Evolutionary conservation across 2,329 filamentous ascomycete species (phyloP).

Genomic region (Pyrenochaeta sp.): DNA sequence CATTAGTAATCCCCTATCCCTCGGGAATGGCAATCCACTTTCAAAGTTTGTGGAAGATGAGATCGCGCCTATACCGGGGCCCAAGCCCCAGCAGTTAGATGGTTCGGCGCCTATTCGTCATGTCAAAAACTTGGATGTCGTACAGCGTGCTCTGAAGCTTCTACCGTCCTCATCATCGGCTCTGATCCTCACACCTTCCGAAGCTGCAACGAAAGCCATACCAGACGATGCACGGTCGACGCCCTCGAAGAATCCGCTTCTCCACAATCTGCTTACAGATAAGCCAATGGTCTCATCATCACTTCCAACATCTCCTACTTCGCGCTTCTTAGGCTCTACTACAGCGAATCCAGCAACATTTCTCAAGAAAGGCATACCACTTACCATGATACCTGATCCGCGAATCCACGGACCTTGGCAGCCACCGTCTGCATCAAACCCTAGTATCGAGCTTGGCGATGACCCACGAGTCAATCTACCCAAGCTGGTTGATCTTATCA

Average conservation of each 20-base stretch:
- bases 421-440: slow-evolving; percentile 66
- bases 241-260: slow-evolving; percentile 80
- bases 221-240: slow-evolving; percentile 61
- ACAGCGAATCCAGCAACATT: slow-evolving; percentile 73
- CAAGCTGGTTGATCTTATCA: slow-evolving; percentile 84
- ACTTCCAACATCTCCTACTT: slow-evolving; percentile 66
- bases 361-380: slow-evolving; percentile 87
- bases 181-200: slow-evolving; percentile 84
- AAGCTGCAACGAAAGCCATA: slow-evolving; percentile 70
- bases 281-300: slow-evolving; percentile 94
- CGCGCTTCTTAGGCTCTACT: slow-evolving; percentile 37
- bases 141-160: slow-evolving; percentile 74
- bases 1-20: slow-evolving; percentile 13
- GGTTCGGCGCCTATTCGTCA: slow-evolving; percentile 52
- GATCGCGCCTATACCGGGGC: slow-evolving; percentile 25
- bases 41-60: slow-evolving; percentile 53
- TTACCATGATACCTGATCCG: slow-evolving; percentile 82
- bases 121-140: slow-evolving; percentile 76
- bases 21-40: slow-evolving; percentile 53
- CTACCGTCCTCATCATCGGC: slow-evolving; percentile 86
- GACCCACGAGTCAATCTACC: slow-evolving; percentile 84
- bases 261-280: slow-evolving; percentile 95
- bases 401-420: slow-evolving; percentile 69
- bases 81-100: slow-evolving; percentile 19
- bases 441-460: slow-evolving; percentile 71